These are phyloP conservation scores for Botrytis paeoniae DNA, from an alignment of 2,329 filamentous ascomycete species.

Conservation along the genomic window DNA sequence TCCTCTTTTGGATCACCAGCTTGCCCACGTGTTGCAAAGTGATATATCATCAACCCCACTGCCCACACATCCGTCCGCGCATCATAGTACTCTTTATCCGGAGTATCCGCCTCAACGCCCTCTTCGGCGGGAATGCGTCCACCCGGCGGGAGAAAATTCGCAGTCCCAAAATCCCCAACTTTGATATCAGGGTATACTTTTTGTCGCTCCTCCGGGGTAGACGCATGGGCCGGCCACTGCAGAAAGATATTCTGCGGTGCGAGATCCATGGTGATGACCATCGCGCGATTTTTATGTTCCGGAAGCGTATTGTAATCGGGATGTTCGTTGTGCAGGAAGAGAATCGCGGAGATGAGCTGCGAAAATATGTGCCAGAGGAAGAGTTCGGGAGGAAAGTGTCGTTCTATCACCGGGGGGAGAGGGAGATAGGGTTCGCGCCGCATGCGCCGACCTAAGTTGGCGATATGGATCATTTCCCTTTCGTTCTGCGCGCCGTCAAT, in stretches of 20 bases:
- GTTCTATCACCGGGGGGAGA: fast-evolving
- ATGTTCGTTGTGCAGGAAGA: slow-evolving; percentile 13
- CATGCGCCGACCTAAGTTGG: fast-evolving
- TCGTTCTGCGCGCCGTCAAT: not conserved
- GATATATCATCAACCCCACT: not conserved
- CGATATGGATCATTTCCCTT: not conserved
- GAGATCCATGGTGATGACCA: not conserved
- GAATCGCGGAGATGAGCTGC: not conserved
- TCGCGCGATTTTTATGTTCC: not conserved
- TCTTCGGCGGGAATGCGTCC: not conserved
- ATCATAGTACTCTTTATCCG: not conserved
- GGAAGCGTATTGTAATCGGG: not conserved
- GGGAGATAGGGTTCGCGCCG: not conserved
- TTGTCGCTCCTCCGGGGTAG: not conserved
- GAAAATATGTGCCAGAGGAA: slow-evolving; percentile 8
- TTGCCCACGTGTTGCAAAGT: not conserved
- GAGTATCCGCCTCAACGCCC: not conserved
- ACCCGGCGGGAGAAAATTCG: not conserved
- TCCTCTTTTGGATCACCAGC: not conserved
- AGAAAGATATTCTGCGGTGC: not conserved
- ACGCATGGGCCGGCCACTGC: not conserved
- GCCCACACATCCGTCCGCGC: not conserved
- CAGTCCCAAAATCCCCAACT: not conserved
- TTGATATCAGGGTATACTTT: not conserved
- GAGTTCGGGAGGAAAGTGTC: not conserved